These are phyloP conservation scores for Penicillium egyptiacum DNA, from an alignment of 495 filamentous ascomycete species.

Conservation along the genomic window DNA sequence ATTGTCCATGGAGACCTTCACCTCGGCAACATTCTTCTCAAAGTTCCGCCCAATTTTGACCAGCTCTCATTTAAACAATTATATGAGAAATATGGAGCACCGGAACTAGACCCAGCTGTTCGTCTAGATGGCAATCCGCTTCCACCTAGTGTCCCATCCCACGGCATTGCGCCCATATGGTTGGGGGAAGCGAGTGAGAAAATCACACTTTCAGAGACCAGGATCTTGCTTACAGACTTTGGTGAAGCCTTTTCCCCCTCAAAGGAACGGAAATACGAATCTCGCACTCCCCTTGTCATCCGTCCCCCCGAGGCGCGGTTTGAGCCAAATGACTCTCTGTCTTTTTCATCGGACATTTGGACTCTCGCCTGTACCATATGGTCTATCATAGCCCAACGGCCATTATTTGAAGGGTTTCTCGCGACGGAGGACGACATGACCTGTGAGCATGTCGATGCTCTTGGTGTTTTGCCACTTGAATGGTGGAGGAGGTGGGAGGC, in stretches of 20 bases:
- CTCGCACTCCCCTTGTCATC: conserved; percentile 30
- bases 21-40: too few relatives aligned
- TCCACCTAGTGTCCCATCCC: too few relatives aligned
- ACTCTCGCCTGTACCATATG: conserved; percentile 32
- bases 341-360: conserved; percentile 33
- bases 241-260: conserved; percentile 31
- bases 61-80: too few relatives aligned
- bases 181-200: too few relatives aligned
- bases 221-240: too few relatives aligned
- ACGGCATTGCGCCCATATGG: too few relatives aligned
- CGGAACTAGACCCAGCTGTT: too few relatives aligned
- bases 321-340: conserved; percentile 20
- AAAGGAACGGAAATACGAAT: conserved; percentile 28
- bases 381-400: conserved; percentile 27
- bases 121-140: too few relatives aligned
- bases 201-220: too few relatives aligned
- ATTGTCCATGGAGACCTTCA: too few relatives aligned
- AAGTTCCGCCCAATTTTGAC: too few relatives aligned
- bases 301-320: conserved; percentile 34
- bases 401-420: conserved; percentile 31
- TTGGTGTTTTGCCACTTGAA: conserved; percentile 35
- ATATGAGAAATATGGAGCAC: too few relatives aligned
- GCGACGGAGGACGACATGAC: conserved; percentile 36
- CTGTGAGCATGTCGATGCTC: conserved; percentile 35
- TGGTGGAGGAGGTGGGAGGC: conserved; percentile 27